Evolutionary conservation across 495 filamentous ascomycete genomes (phyloP).

Genomic region (Tuber umbilicatum): DNA sequence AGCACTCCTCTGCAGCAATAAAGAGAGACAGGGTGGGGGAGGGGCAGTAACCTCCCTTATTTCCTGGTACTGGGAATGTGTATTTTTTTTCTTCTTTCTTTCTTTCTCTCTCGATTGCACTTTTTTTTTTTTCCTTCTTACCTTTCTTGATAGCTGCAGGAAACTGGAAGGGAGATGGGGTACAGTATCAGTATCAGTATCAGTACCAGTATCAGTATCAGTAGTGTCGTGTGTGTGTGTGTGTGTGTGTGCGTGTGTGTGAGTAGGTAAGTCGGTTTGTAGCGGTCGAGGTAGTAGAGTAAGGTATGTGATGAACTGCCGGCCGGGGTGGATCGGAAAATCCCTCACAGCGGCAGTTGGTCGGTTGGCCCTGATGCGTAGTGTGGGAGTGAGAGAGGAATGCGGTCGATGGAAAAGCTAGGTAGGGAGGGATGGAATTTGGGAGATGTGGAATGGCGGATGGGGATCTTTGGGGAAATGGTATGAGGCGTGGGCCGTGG

Average conservation of each 20-base stretch:
- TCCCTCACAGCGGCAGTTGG: conserved; percentile 37
- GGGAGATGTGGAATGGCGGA: not conserved
- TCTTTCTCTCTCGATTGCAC: conserved; percentile 13
- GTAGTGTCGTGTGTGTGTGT: conserved; percentile 24
- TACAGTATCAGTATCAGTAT: not conserved
- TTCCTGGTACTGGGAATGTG: conserved; percentile 38
- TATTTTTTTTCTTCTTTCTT: conserved; percentile 15
- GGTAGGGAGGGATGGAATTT: not conserved
- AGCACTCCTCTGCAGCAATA: conserved; percentile 31
- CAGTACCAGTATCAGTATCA: not conserved
- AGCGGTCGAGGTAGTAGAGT: not conserved
- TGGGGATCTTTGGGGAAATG: not conserved
- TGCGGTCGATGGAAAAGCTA: not conserved
- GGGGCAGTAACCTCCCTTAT: conserved; percentile 4
- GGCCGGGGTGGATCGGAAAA: conserved; percentile 27
- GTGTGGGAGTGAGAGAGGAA: not conserved
- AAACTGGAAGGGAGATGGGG: not conserved
- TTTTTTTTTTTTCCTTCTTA: not conserved
- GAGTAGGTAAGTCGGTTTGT: not conserved
- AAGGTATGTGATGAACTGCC: not conserved
- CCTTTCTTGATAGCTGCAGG: not conserved
- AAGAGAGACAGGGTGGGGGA: conserved; percentile 18
- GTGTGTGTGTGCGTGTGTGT: not conserved
- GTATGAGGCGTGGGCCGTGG: not conserved
- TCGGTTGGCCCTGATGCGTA: no score